phyloP scores from a whole-genome alignment of 164 flowering plant species.

The Stephania yunnanensis region DNA sequence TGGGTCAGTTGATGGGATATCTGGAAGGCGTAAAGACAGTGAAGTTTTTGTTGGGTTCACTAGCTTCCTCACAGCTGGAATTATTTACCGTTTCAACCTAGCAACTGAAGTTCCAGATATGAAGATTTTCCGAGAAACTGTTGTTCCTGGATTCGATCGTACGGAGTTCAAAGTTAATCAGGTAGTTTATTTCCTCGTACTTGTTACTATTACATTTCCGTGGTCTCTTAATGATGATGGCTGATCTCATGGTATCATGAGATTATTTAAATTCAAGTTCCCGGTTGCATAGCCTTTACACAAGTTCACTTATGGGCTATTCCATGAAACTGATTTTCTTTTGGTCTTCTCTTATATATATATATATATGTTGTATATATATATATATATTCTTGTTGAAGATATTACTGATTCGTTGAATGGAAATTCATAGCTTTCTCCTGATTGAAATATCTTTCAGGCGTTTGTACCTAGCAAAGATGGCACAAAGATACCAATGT shows the following conservation, averaged over 20 bases:
- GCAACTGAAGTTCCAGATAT: slow-evolving; percentile 50
- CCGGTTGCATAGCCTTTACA: too few species aligned
- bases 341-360: too few species aligned
- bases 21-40: slow-evolving; percentile 66
- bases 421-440: neutral
- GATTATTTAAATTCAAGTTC: too few species aligned
- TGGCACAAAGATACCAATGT: slow-evolving; percentile 81
- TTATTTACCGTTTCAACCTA: slow-evolving; percentile 73
- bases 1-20: slow-evolving; percentile 62
- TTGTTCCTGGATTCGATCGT: slow-evolving; percentile 82
- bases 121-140: slow-evolving; percentile 75
- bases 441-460: slow-evolving; percentile 30
- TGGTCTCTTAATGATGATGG: too few species aligned
- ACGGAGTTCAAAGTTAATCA: slow-evolving; percentile 73
- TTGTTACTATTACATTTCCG: too few species aligned
- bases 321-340: too few species aligned
- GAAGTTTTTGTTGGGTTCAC: slow-evolving; percentile 65
- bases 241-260: neutral
- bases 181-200: slow-evolving; percentile 32
- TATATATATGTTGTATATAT: too few species aligned
- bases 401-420: neutral
- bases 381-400: neutral
- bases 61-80: slow-evolving; percentile 91
- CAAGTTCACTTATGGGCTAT: too few species aligned
- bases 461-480: slow-evolving; percentile 93